A percentile compares a stretch with the other conserved stretches of the same genome.
Conservation (phyloP, 2,329 filamentous ascomycete species). For the Claviceps sp. region DNA sequence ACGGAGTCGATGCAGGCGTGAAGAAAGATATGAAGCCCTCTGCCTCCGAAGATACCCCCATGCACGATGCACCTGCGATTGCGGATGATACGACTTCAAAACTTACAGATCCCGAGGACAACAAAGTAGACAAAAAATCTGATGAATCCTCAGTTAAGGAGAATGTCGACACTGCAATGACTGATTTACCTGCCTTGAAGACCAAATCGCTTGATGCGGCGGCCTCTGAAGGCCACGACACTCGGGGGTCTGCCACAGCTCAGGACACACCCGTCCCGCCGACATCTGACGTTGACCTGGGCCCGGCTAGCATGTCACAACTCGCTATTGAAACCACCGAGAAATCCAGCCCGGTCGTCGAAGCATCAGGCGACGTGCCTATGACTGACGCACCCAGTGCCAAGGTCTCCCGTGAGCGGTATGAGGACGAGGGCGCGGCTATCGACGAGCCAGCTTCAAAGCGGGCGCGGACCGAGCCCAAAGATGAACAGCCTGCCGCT, state of each 20-base stretch:
- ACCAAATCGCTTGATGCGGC: slow-evolving; percentile 6
- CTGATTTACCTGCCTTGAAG: slow-evolving; percentile 11
- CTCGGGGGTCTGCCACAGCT: slow-evolving; percentile 6
- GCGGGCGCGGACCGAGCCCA: slow-evolving; percentile 59
- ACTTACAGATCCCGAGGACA: neutral
- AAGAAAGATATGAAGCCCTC: neutral
- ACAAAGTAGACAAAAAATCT: neutral
- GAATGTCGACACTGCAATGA: slow-evolving; percentile 14
- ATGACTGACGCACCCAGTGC: slow-evolving; percentile 42
- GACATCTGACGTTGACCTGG: slow-evolving; percentile 21
- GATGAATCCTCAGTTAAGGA: neutral
- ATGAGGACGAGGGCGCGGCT: slow-evolving; percentile 62
- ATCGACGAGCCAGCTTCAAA: slow-evolving; percentile 61
- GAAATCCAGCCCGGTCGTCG: slow-evolving; percentile 13
- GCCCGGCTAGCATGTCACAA: slow-evolving; percentile 24
- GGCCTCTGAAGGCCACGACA: slow-evolving; percentile 5
- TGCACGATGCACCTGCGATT: neutral
- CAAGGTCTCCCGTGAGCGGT: slow-evolving; percentile 62
- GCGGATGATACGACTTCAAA: neutral
- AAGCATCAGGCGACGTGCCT: slow-evolving; percentile 27
- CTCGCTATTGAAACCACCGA: slow-evolving; percentile 24
- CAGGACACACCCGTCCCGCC: slow-evolving; percentile 12
- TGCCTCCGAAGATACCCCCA: slow-evolving; percentile 2
- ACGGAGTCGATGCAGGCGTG: slow-evolving; percentile 1
- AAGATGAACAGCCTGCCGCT: slow-evolving; percentile 22